These are phyloP conservation scores for Monosporozyma unispora DNA, from an alignment of 805 yeast genomes.

Conservation along the genomic window DNA sequence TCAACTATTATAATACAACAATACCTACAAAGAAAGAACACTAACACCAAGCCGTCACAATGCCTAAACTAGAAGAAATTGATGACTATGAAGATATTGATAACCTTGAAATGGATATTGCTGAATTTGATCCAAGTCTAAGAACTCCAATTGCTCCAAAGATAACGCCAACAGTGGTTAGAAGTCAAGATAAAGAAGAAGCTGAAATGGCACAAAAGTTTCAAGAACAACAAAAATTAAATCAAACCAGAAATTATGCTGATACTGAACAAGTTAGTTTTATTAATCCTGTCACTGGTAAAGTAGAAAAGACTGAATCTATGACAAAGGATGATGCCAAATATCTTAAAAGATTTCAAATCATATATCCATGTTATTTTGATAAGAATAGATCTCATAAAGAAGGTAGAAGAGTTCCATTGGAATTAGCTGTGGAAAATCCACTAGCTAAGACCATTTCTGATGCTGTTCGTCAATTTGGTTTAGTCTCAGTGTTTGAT, in stretches of 20 bases:
- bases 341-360: constrained; percentile 59
- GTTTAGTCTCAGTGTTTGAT: constrained; percentile 43
- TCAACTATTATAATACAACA: background rate
- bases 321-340: constrained; percentile 49
- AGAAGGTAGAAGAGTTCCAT: constrained; percentile 76
- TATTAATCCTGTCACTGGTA: constrained; percentile 25
- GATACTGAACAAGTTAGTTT: constrained; percentile 14
- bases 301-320: constrained; percentile 19
- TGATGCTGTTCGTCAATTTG: constrained; percentile 49
- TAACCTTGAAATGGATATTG: constrained; percentile 86
- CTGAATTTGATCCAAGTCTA: constrained; percentile 72
- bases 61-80: constrained; percentile 69
- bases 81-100: constrained; percentile 78
- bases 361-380: constrained; percentile 87
- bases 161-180: constrained; percentile 48
- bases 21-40: background rate
- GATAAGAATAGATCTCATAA: constrained; percentile 65
- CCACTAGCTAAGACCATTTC: constrained; percentile 79
- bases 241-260: background rate
- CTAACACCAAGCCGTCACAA: constrained; percentile 13
- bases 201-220: background rate
- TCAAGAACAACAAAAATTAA: constrained; percentile 1
- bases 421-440: constrained; percentile 63
- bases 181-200: constrained; percentile 47
- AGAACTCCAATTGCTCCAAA: constrained; percentile 66